These are phyloP conservation scores for Pseudopithomyces chartarum DNA, from an alignment of 2,329 filamentous ascomycete species.

Conservation along the genomic window DNA sequence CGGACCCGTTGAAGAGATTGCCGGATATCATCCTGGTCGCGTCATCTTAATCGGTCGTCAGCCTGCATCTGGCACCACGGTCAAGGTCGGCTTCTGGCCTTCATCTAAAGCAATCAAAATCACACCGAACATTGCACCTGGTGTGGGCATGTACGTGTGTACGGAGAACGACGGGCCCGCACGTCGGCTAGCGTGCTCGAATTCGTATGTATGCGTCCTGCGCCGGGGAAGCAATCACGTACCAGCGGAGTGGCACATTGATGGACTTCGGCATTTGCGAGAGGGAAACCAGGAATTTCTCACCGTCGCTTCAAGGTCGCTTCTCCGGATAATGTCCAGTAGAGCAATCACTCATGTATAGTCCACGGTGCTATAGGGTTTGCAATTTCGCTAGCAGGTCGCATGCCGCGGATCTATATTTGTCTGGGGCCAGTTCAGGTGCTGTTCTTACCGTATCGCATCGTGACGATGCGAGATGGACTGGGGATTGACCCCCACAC, in stretches of 20 bases:
- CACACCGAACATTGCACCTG: background rate
- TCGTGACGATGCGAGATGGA: background rate
- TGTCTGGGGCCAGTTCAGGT: too few species aligned
- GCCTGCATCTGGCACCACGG: background rate
- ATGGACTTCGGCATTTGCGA: background rate
- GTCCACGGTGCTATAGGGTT: background rate
- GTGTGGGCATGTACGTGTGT: too few species aligned
- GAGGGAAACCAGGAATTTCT: background rate
- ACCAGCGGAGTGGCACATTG: background rate
- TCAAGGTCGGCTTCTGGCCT: background rate
- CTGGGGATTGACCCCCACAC: background rate
- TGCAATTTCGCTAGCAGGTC: background rate
- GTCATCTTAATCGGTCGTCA: background rate
- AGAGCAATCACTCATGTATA: background rate
- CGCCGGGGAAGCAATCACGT: background rate
- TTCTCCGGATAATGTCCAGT: slow-evolving; percentile 2
- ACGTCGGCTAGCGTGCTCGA: background rate
- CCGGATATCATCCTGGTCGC: background rate
- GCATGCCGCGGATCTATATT: background rate
- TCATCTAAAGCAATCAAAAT: slow-evolving; percentile 1
- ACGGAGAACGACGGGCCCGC: background rate
- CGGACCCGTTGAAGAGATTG: background rate
- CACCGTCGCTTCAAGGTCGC: background rate
- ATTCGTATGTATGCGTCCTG: too few species aligned
- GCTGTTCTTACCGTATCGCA: too few species aligned